phyloP scores from a whole-genome alignment of 805 yeast species.

The Pichia cabralensis region DNA sequence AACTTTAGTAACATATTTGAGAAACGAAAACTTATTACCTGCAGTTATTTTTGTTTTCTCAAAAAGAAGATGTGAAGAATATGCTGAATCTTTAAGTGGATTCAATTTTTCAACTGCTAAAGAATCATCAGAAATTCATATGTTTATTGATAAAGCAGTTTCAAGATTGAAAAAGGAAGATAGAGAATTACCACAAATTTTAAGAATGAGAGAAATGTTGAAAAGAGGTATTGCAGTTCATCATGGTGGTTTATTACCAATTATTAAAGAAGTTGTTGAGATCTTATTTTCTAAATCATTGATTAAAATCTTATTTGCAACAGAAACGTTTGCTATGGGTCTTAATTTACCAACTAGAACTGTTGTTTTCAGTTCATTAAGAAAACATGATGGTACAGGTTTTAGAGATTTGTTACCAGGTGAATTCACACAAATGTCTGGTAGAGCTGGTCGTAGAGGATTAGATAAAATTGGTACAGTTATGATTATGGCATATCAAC shows the following conservation, averaged over 20 bases:
- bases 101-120: conserved; percentile 74
- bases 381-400: conserved; percentile 85
- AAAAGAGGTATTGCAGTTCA: conserved; percentile 95
- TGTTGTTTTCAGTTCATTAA: conserved; percentile 74
- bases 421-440: conserved; percentile 98
- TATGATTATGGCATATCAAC: conserved; percentile 75
- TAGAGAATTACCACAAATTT: conserved; percentile 84
- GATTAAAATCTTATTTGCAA: conserved; percentile 87
- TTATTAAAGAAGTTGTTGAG: conserved; percentile 90
- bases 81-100: conserved; percentile 67
- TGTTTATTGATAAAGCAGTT: conserved; percentile 87
- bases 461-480: conserved; percentile 91
- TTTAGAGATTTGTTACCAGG: conserved; percentile 85
- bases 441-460: conserved; percentile 98
- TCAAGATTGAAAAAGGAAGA: conserved; percentile 85
- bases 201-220: conserved; percentile 70
- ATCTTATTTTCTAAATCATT: conserved; percentile 79
- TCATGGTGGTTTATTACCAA: conserved; percentile 90
- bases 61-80: conserved; percentile 87
- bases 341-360: conserved; percentile 93
- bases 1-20: conserved; percentile 59
- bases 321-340: conserved; percentile 99
- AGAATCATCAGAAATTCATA: conserved; percentile 84
- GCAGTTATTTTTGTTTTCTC: conserved; percentile 92
- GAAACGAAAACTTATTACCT: conserved; percentile 65